These are phyloP conservation scores for Amylostereum areolatum DNA, from an alignment of 1,284 basidiomycete genomes.

Conservation along the genomic window DNA sequence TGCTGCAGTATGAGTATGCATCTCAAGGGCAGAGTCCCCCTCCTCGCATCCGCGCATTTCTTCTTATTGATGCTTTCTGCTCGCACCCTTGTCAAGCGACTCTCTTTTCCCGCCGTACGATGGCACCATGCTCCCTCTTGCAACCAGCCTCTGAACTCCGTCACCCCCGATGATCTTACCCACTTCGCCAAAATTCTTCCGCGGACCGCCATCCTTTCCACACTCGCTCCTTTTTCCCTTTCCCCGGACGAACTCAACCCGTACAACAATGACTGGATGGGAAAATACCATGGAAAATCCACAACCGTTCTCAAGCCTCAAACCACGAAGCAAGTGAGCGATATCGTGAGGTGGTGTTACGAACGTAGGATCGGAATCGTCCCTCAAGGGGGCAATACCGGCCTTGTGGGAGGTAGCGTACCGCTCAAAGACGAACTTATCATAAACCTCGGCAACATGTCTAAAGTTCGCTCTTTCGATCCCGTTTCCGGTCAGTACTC, in stretches of 20 bases:
- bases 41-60: too few relatives aligned
- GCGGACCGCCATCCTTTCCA: conserved; percentile 56
- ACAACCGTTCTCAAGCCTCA: conserved; percentile 88
- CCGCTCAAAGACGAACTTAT: conserved; percentile 89
- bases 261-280: conserved; percentile 97
- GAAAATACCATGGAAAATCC: conserved; percentile 85
- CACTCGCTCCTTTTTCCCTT: conserved; percentile 43
- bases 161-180: conserved; percentile 50
- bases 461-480: conserved; percentile 87
- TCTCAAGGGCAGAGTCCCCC: too few relatives aligned
- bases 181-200: conserved; percentile 62
- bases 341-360: conserved; percentile 84
- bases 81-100: too few relatives aligned
- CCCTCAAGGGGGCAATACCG: conserved; percentile 98
- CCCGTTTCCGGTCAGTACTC: conserved; percentile 72
- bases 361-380: conserved; percentile 80
- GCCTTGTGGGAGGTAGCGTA: conserved; percentile 94
- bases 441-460: conserved; percentile 80
- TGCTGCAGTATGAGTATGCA: too few relatives aligned
- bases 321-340: conserved; percentile 82
- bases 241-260: conserved; percentile 64
- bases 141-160: conserved; percentile 29
- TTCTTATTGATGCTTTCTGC: too few relatives aligned
- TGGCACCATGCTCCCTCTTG: too few relatives aligned
- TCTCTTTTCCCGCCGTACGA: too few relatives aligned